Evolutionary conservation across 2,329 filamentous ascomycete species (phyloP).

Genomic region (Aspergillus japonicus): DNA sequence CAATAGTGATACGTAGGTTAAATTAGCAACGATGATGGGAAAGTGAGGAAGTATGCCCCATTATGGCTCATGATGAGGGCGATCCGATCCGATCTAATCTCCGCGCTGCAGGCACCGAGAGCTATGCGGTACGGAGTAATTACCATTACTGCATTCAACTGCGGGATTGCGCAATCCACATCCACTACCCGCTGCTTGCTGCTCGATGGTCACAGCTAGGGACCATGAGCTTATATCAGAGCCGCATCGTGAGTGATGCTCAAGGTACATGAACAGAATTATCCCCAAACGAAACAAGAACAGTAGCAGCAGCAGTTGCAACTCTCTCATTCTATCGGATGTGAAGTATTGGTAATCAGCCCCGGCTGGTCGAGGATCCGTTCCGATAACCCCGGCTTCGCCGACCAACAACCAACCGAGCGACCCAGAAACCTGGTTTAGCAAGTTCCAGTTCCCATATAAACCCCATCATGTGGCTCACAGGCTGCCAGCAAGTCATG

Average conservation of each 20-base stretch:
- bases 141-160: neutral
- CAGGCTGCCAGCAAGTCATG: neutral
- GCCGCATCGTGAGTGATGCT: neutral
- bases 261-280: too few species aligned
- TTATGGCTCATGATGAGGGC: too few species aligned
- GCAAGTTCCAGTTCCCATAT: neutral
- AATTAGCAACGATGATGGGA: too few species aligned
- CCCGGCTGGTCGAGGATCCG: slow-evolving; percentile 6
- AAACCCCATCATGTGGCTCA: neutral
- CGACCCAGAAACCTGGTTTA: neutral
- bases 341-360: neutral
- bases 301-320: too few species aligned
- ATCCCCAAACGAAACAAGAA: too few species aligned
- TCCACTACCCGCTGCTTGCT: neutral
- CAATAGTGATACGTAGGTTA: too few species aligned
- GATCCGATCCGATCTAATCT: too few species aligned
- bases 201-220: neutral
- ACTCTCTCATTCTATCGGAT: too few species aligned
- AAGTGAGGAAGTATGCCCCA: too few species aligned
- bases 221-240: neutral
- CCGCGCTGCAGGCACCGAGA: neutral
- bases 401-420: neutral
- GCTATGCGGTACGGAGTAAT: neutral
- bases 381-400: neutral
- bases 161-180: neutral